phyloP scores from a whole-genome alignment of 2,329 filamentous ascomycete species.

The Alternaria triticina region DNA sequence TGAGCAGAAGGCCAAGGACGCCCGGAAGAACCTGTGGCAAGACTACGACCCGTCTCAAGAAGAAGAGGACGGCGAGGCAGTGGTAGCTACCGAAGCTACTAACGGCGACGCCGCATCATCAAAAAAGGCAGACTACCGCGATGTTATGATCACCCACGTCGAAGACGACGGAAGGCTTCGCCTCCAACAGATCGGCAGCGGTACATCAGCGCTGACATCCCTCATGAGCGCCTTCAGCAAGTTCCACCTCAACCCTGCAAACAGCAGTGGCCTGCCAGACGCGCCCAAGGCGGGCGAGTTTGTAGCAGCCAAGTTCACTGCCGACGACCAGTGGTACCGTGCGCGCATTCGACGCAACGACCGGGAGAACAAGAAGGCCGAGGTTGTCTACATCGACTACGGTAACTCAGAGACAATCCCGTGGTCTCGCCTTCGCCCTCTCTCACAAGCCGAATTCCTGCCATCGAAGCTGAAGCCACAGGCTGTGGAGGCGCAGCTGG shows the following conservation, averaged over 20 bases:
- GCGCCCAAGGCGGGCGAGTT: conserved; percentile 90
- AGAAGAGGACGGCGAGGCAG: conserved; percentile 62
- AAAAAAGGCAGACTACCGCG: conserved; percentile 87
- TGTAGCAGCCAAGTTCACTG: conserved; percentile 88
- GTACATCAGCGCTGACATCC: conserved; percentile 82
- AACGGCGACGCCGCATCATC: conserved; percentile 63
- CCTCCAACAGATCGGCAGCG: conserved; percentile 86
- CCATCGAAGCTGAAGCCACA: conserved; percentile 79
- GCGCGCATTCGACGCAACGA: conserved; percentile 91
- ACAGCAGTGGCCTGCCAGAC: conserved; percentile 73
- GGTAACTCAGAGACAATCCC: conserved; percentile 90
- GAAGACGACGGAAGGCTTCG: conserved; percentile 83
- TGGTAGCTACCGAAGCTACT: conserved; percentile 54
- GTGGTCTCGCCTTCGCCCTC: conserved; percentile 82
- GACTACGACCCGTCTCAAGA: conserved; percentile 94
- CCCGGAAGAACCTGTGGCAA: conserved; percentile 86
- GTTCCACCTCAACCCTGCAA: conserved; percentile 86
- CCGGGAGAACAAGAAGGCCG: conserved; percentile 81
- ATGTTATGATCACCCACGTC: conserved; percentile 90
- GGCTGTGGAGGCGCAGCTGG: conserved; percentile 84
- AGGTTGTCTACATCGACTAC: conserved; percentile 95
- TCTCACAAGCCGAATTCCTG: conserved; percentile 79
- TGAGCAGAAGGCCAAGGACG: conserved; percentile 88
- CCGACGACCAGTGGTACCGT: conserved; percentile 93
- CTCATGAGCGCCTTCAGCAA: conserved; percentile 90